phyloP scores from a whole-genome alignment of 1,139 yeast species.

The Saccharomycopsis crataegensis region DNA sequence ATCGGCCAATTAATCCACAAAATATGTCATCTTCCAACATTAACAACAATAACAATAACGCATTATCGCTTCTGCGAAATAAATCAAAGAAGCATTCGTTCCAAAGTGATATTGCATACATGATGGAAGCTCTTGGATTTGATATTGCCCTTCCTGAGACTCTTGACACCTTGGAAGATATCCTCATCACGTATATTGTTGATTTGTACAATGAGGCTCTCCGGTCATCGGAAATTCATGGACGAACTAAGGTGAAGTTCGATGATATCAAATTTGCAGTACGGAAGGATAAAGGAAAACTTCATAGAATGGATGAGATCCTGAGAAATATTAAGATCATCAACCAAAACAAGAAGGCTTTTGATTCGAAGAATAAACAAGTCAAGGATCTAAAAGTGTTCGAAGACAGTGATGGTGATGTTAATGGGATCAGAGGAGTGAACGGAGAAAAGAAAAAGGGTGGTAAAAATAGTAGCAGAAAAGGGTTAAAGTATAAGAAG shows the following conservation, averaged over 20 bases:
- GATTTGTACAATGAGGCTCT: constrained; percentile 17
- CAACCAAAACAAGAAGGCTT: constrained; percentile 13
- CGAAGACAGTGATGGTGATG: constrained; percentile 6
- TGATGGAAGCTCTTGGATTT: constrained; percentile 19
- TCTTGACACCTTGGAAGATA: constrained; percentile 17
- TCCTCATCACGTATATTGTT: constrained; percentile 12
- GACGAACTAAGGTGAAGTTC: constrained; percentile 16
- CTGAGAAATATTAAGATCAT: constrained; percentile 14
- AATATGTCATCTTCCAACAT: background rate
- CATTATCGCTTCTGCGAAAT: background rate
- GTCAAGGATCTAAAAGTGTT: constrained; percentile 5
- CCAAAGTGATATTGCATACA: constrained; percentile 14
- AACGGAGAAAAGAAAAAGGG: background rate
- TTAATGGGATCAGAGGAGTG: background rate
- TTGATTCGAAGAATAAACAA: constrained; percentile 11
- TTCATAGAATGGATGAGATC: constrained; percentile 16
- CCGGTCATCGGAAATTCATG: constrained; percentile 14
- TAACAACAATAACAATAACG: too few species aligned
- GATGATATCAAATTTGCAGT: constrained; percentile 18
- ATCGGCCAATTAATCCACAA: too few species aligned
- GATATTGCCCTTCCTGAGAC: constrained; percentile 18
- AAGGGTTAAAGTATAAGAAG: constrained; percentile 14
- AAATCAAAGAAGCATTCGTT: constrained; percentile 17
- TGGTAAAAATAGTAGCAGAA: constrained; percentile 3
- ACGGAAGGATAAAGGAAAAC: constrained; percentile 14